Conservation (phyloP, 163 green algal species). For the Scenedesmus sp. region DNA sequence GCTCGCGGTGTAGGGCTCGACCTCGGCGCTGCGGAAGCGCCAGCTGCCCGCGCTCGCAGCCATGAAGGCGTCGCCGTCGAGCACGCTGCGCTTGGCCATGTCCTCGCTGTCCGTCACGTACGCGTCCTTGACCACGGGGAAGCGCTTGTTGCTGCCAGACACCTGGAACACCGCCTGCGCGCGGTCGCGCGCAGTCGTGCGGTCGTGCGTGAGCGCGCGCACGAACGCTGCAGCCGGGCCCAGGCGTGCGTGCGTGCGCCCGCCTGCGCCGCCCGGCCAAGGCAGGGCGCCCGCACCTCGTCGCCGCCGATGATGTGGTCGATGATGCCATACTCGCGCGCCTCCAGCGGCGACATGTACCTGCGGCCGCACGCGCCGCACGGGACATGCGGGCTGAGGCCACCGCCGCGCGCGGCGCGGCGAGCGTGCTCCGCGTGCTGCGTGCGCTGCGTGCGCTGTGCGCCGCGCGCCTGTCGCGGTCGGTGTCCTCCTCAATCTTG, state of each 20-base stretch:
- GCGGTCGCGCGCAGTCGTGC: neutral
- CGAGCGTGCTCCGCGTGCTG: no score
- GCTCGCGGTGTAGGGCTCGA: slow-evolving; percentile 66
- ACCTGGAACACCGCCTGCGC: slow-evolving; percentile 59
- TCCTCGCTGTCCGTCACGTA: slow-evolving; percentile 38
- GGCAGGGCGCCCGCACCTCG: slow-evolving; percentile 35
- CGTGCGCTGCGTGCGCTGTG: no score
- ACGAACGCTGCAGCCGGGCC: no score
- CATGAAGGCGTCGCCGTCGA: slow-evolving; percentile 70
- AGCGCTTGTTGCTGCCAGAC: slow-evolving; percentile 55
- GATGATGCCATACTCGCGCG: slow-evolving; percentile 97
- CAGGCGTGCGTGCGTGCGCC: no score
- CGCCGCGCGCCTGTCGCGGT: slow-evolving; percentile 82
- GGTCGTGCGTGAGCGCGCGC: neutral
- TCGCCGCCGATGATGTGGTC: slow-evolving; percentile 98
- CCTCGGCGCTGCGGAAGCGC: slow-evolving; percentile 57
- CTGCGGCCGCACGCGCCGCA: no score
- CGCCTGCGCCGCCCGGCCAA: no score
- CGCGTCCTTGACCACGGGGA: slow-evolving; percentile 50
- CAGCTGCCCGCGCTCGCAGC: slow-evolving; percentile 35
- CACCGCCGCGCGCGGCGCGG: no score
- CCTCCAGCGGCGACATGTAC: slow-evolving; percentile 98
- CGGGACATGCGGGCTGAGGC: no score
- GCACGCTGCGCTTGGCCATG: slow-evolving; percentile 55
- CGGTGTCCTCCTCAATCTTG: slow-evolving; percentile 97